Base-by-base conservation (phyloP, 1,139 yeast species). In the Spencermartinsiella ligniputridi region DNA sequence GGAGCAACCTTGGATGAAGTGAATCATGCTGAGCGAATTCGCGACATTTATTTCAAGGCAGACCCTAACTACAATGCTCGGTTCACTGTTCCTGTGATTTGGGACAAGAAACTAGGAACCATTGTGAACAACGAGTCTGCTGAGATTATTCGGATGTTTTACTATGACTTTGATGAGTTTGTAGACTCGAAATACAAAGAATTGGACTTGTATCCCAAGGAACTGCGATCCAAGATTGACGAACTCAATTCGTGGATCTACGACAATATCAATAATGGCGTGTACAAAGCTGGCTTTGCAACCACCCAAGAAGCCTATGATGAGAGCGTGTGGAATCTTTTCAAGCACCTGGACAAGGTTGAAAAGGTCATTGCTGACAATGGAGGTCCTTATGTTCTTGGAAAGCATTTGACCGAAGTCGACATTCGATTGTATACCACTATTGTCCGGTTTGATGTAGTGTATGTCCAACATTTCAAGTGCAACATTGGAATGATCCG, bases 401-500 rank as follows among this genome's bases (percentile, higher is more conserved):
- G 92, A 2, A 74, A 80, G 49, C 70, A 68, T 39, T 68, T 92
- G 48, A 89, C 97, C 2, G 97, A 90, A 67, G 95, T 95, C 13
- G 98, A 92, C 63, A 72, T 92, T 45, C 75, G 97, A 55, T 75
- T 92, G 48, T 92, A 68, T 68, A 81, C 94, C 27, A 83, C 97
- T 8, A 82, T 90, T 50, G 72, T 86, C 39, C 77, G 97, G 55
- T 90, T 90, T 59, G 97, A 90, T 63, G 85, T 94, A 1, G 95
- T 87, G 24, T 90, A 90, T 61, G 90, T 83, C 45, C 96, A 89
- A 66, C 97, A 89, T 64, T 92, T 92, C 77, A 92, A 92, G 70
- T 87, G 96, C 67, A 92, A 92, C 64, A 67, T 88, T 52, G 80
- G 81, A 41, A 84, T 81, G 74, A 85, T 92, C 58, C 79, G 97